These are phyloP conservation scores for Phaffia tasmanica DNA, from an alignment of 768 basidiomycete species.

Conservation along the genomic window DNA sequence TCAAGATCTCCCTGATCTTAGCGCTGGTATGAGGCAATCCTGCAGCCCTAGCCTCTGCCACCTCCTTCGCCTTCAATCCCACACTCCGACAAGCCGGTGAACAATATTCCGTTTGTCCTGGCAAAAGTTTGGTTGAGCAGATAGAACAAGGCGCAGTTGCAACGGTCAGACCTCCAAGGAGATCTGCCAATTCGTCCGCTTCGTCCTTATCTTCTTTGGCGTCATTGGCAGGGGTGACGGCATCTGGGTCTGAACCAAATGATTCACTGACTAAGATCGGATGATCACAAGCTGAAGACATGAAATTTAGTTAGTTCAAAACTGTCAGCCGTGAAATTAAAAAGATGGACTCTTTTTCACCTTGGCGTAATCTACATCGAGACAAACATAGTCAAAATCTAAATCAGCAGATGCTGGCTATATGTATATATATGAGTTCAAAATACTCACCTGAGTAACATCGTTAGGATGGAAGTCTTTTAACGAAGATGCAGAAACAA, in stretches of 20 bases:
- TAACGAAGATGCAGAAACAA: background rate
- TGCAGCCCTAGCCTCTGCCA: constrained; percentile 29
- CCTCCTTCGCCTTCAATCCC: constrained; percentile 16
- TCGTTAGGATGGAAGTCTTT: constrained; percentile 36
- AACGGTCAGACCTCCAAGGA: constrained; percentile 61
- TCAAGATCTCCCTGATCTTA: constrained; percentile 73
- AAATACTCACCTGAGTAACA: constrained; percentile 51
- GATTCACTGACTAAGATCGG: constrained; percentile 66
- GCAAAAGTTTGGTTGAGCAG: constrained; percentile 45
- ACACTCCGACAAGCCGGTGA: constrained; percentile 10
- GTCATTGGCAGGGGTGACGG: constrained; percentile 54
- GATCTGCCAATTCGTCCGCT: constrained; percentile 59
- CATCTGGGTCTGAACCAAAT: constrained; percentile 53
- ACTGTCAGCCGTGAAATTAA: background rate
- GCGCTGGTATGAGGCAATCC: constrained; percentile 60
- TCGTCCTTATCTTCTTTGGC: constrained; percentile 49
- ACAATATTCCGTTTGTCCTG: constrained; percentile 7
- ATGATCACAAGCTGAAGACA: constrained; percentile 68
- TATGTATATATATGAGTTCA: background rate
- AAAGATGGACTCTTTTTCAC: background rate
- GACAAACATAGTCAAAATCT: background rate
- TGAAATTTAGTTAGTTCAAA: background rate
- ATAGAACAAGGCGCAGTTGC: constrained; percentile 53
- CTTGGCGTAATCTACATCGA: background rate
- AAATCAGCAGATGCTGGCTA: background rate